Percentiles rank a stretch among this genome's conserved stretches.
phyloP scores from a whole-genome alignment of 2,329 filamentous ascomycete genomes.

The Myriosclerotinia scirpicola region DNA sequence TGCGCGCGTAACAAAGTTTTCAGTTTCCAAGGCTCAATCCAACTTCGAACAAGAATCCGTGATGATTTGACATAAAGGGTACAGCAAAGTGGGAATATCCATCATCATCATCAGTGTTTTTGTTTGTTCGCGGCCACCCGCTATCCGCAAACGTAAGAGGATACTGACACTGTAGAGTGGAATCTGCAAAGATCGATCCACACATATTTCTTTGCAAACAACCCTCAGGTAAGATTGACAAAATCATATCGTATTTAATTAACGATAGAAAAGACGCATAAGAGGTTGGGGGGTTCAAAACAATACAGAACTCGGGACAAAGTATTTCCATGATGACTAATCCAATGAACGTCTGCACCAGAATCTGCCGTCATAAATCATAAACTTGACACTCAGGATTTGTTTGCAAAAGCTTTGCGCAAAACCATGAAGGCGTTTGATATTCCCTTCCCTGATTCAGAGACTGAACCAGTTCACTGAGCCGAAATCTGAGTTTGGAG shows the following conservation, averaged over 20 bases:
- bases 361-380: not conserved
- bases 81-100: not conserved
- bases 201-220: not conserved
- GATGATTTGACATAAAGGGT: not conserved
- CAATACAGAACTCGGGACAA: not conserved
- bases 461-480: not conserved
- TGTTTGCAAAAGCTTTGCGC: too few species aligned
- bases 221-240: too few species aligned
- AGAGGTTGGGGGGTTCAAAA: not conserved
- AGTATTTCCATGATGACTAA: constrained; percentile 5
- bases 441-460: too few species aligned
- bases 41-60: not conserved
- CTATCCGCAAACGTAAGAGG: not conserved
- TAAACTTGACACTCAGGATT: too few species aligned
- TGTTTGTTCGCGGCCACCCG: not conserved
- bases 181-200: not conserved
- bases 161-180: not conserved
- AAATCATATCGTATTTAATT: not conserved
- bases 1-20: not conserved
- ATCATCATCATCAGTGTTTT: not conserved
- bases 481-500: not conserved
- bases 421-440: not conserved
- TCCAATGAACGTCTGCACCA: not conserved
- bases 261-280: not conserved
- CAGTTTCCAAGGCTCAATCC: not conserved